Evolutionary conservation across 2,329 filamentous ascomycete species (phyloP), one percentile per base, ranked within the genome.

Genomic region (Lachnellula cervina): DNA sequence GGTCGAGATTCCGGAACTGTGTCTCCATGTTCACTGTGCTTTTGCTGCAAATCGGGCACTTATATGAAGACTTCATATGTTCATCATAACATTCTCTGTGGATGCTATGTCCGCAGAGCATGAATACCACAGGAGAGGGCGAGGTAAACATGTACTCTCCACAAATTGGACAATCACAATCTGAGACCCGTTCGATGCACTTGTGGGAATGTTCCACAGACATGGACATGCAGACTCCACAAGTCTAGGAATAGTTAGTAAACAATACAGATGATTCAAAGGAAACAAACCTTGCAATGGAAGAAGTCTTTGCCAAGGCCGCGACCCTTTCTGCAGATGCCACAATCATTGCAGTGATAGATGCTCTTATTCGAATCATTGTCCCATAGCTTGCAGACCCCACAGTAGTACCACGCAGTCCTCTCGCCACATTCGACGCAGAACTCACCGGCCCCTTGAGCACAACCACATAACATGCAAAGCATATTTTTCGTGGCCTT

Each of bases 21-120:
- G 89, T 83, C 68, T 97, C 93, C 93, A 99, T 99, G 69, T 97
- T 97, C 62, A 90, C 84, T n/a, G 96, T 87, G 61, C 89, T 96
- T 72, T 94, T 96, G 74, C 88, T 96, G 79, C 94, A 99, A 49
- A 97, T 91, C 0, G 93, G 94, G 67, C 94, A 99, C 68, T 93
- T 95, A 76, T 97, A 99, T 5, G 92, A 95, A 3, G 84, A 86
- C 65, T 87, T 86, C 77, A 95, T 92, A 69, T 96, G 89, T 64
- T 94, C 83, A 46, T 89, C 83, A 68, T 96, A 94, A 73, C 94
- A 99, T 56, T 83, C 83, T 66, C 88, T 86, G 72, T 99, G 94
- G 69, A 99, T 95, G 68, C 93, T 95, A 70, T 99, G 94, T 2
- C 94, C 94, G 70, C 94, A 99, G 40, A 84, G 83, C 88, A 99